Evolutionary conservation across 331 rosid genomes (phyloP).

Genomic region (Dryas integrifolia): DNA sequence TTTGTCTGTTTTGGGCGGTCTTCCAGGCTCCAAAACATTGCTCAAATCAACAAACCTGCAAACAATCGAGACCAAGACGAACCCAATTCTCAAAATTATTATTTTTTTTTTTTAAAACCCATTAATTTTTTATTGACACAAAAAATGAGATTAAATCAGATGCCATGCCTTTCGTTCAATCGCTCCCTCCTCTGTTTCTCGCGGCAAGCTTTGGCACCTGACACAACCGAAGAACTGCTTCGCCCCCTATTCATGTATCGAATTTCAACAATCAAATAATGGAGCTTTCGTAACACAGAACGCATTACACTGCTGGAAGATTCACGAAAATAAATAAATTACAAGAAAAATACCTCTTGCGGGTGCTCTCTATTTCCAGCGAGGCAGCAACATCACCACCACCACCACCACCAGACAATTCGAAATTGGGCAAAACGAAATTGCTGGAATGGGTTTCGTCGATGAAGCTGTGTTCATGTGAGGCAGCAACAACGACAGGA

Average conservation of each 20-base stretch:
- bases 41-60: conserved; percentile 82
- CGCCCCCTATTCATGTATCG: conserved; percentile 46
- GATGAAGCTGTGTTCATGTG: conserved; percentile 9
- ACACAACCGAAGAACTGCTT: conserved; percentile 43
- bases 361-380: conserved; percentile 37
- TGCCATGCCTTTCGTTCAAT: conserved; percentile 78
- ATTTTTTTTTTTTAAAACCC: not conserved
- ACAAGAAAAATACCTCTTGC: conserved; percentile 59
- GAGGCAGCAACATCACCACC: conserved; percentile 28
- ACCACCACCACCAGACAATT: conserved; percentile 27
- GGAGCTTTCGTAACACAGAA: not conserved
- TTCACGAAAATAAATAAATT: conserved; percentile 3
- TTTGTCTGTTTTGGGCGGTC: conserved; percentile 71
- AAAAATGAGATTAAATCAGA: conserved; percentile 1
- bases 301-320: conserved; percentile 7
- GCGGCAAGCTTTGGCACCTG: conserved; percentile 75
- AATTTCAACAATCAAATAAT: not conserved
- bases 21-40: conserved; percentile 75
- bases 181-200: conserved; percentile 84
- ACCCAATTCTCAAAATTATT: not conserved
- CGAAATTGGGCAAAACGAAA: conserved; percentile 59
- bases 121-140: not conserved
- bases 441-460: conserved; percentile 44
- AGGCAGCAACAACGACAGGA: too few relatives aligned
- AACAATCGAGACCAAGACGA: not conserved